Conservation (phyloP, 163 green algal species). For the Prototheca stagnorum region DNA sequence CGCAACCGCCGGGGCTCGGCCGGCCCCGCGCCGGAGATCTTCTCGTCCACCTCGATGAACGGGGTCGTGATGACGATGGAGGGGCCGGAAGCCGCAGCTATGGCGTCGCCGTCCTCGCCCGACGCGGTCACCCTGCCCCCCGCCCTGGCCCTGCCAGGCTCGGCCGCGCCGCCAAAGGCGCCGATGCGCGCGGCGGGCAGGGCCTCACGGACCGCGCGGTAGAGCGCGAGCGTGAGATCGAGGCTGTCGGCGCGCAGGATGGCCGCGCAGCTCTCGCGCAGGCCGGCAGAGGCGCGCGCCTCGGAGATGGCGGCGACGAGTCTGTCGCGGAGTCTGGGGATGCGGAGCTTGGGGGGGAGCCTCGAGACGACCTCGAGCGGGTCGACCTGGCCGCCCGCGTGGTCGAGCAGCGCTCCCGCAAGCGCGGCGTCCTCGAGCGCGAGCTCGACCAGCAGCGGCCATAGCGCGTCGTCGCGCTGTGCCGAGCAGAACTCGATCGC, state of each 20-base stretch:
- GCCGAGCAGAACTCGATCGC: slow-evolving; percentile 77
- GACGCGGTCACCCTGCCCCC: no score
- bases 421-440: slow-evolving; percentile 37
- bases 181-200: not conserved
- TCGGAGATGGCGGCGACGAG: slow-evolving; percentile 72
- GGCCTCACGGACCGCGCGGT: slow-evolving; percentile 5
- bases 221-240: slow-evolving; percentile 21
- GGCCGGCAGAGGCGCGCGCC: slow-evolving; percentile 40
- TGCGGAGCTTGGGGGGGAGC: slow-evolving; percentile 59
- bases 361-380: slow-evolving; percentile 62
- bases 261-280: slow-evolving; percentile 72
- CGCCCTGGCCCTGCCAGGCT: no score
- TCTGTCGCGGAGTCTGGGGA: slow-evolving; percentile 53
- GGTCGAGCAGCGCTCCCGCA: slow-evolving; percentile 72
- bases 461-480: slow-evolving; percentile 73
- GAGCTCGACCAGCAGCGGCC: slow-evolving; percentile 70
- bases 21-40: no score
- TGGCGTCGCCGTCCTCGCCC: no score
- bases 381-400: slow-evolving; percentile 70
- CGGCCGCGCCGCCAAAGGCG: not conserved
- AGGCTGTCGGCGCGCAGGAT: slow-evolving; percentile 61
- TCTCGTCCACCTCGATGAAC: no score
- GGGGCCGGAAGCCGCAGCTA: no score
- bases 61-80: no score
- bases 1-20: no score